Evolutionary conservation across 2,329 filamentous ascomycete genomes (phyloP).

Genomic region (Aspergillus intermedius): DNA sequence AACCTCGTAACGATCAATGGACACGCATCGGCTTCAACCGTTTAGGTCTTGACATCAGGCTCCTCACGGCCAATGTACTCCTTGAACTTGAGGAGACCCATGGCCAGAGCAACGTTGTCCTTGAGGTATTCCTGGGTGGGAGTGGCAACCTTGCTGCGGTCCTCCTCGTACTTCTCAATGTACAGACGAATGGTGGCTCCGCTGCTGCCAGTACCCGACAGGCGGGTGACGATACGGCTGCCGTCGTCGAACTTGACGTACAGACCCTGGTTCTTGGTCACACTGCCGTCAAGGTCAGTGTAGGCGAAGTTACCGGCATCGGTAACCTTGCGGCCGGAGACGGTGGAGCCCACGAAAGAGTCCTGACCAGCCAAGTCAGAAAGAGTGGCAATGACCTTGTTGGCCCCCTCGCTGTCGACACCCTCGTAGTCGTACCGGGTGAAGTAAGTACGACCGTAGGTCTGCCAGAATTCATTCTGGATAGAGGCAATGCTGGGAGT

Average conservation of each 20-base stretch:
- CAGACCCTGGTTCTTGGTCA: slow-evolving; percentile 91
- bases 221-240: slow-evolving; percentile 86
- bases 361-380: slow-evolving; percentile 62
- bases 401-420: slow-evolving; percentile 82
- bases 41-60: slow-evolving; percentile 90
- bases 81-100: slow-evolving; percentile 82
- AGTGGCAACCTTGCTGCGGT: slow-evolving; percentile 67
- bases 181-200: slow-evolving; percentile 96
- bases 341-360: slow-evolving; percentile 76
- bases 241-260: slow-evolving; percentile 92
- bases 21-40: not conserved
- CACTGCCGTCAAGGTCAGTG: slow-evolving; percentile 95
- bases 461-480: slow-evolving; percentile 94
- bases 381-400: slow-evolving; percentile 79
- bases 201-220: slow-evolving; percentile 91
- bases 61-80: slow-evolving; percentile 87
- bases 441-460: slow-evolving; percentile 97
- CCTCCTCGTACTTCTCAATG: slow-evolving; percentile 88
- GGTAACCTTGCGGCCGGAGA: slow-evolving; percentile 74
- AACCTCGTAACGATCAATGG: slow-evolving; percentile 1
- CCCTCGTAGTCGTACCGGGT: slow-evolving; percentile 98
- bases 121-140: slow-evolving; percentile 92
- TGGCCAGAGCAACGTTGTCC: slow-evolving; percentile 79
- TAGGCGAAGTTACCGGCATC: slow-evolving; percentile 97
- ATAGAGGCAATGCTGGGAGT: slow-evolving; percentile 92